Evolutionary conservation across 1,284 basidiomycete genomes (phyloP).

Genomic region (Schizophyllum commune): DNA sequence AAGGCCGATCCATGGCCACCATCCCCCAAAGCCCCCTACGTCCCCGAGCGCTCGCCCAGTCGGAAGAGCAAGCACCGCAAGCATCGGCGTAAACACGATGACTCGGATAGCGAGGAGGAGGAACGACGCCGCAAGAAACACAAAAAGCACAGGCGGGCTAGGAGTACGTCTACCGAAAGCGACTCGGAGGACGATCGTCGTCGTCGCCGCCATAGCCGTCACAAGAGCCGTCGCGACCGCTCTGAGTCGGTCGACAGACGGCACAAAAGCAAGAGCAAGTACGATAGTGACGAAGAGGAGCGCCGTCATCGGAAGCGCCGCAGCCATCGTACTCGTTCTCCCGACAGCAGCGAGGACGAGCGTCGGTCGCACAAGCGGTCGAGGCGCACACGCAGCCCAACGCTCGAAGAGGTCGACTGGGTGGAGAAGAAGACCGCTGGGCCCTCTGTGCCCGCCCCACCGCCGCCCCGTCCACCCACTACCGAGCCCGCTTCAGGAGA

Average conservation of each 20-base stretch:
- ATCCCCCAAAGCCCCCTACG: conserved; percentile 75
- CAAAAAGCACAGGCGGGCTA: conserved; percentile 54
- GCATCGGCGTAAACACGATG: conserved; percentile 41
- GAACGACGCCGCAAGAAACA: conserved; percentile 42
- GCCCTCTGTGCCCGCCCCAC: conserved; percentile 14
- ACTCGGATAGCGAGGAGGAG: conserved; percentile 59
- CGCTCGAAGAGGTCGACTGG: conserved; percentile 32
- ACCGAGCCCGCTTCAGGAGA: conserved; percentile 12
- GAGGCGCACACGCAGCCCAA: conserved; percentile 20
- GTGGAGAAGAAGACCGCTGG: conserved; percentile 53
- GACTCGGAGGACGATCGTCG: conserved; percentile 5
- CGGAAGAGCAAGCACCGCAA: conserved; percentile 57
- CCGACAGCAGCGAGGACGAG: conserved; percentile 23
- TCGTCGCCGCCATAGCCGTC: background rate
- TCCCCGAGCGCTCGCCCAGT: conserved; percentile 14
- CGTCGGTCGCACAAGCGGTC: conserved; percentile 26
- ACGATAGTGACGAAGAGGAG: conserved; percentile 26
- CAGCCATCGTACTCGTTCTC: conserved; percentile 19
- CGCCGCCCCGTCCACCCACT: conserved; percentile 1
- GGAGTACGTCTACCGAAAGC: conserved; percentile 36
- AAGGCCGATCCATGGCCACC: conserved; percentile 76
- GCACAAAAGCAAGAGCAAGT: conserved; percentile 1
- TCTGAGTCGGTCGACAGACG: conserved; percentile 3
- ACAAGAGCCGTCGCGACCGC: conserved; percentile 2
- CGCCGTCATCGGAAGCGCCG: conserved; percentile 7